Base-by-base conservation (phyloP, 345 rosid genomes). In the Erucastrum elatum region DNA sequence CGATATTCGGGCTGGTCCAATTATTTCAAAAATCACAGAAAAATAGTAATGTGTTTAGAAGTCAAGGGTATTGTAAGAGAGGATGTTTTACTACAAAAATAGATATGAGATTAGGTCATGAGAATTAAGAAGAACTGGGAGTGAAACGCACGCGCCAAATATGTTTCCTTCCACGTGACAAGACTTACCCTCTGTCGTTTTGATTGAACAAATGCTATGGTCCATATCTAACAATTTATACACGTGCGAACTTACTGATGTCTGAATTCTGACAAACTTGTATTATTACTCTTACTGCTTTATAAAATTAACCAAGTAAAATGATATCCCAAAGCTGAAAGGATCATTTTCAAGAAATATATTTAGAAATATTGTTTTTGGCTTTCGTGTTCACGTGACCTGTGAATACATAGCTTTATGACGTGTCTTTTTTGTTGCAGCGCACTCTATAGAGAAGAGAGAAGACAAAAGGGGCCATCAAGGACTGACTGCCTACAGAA, bases 121-220 rank as follows among this genome's bases (percentile, higher is more conserved):
- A 69, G 17, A 17, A 17, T 7, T 17, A 3, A 4, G 21, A 21
- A 30, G 65, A 25, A 25, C 63, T 25, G 35, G 7, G 21, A 3
- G 79, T 75, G 72, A 27, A 33, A 30, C 5, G 4, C 62, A 76
- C 74, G 74, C 74, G 68, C 80, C 49, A 15, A 72, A 6, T n/a
- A 63, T 73, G 82, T 79, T 66, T 74, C 82, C 75, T 79, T 79
- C 74, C 82, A 79, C 82, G 78, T 79, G 82, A 79, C 82, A 79
- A 74, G 65, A 74, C 74, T 34, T 60, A n/a, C 68, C 6, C 39
- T 58, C 67, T 78, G 77, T 78, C 30, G 64, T 79, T 59, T 72
- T 79, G 82, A 73, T 67, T 79, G 78, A 79, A 79, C 78, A 68
- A 68, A 74, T 1, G 82, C 68, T 67, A 46, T 67, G 17, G 70